Conservation (phyloP, 768 basidiomycete genomes). For the Phlegmacium glaucopus region DNA sequence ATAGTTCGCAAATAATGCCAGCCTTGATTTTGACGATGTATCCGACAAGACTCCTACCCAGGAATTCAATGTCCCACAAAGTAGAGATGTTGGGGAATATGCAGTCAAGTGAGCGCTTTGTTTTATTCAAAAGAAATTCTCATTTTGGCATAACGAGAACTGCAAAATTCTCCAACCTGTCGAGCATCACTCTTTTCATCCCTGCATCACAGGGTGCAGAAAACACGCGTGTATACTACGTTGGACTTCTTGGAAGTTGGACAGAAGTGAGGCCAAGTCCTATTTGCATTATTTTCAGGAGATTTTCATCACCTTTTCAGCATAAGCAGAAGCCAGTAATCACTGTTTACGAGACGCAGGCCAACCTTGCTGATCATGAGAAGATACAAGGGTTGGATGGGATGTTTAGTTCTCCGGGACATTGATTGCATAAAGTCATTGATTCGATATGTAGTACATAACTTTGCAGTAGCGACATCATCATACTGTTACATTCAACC, state of each 20-base stretch:
- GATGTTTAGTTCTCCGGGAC: conserved; percentile 45
- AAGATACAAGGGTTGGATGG: conserved; percentile 82
- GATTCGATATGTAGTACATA: background rate
- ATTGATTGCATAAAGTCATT: conserved; percentile 9
- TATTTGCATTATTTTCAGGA: background rate
- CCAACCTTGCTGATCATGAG: conserved; percentile 84
- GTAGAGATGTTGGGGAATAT: conserved; percentile 82
- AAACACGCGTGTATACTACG: conserved; percentile 71
- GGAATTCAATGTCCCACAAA: conserved; percentile 66
- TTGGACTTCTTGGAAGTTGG: conserved; percentile 85
- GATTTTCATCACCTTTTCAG: conserved; percentile 32
- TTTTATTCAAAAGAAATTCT: background rate
- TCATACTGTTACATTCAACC: background rate
- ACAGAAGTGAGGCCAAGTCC: conserved; percentile 48
- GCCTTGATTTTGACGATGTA: conserved; percentile 79
- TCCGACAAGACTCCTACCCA: conserved; percentile 61
- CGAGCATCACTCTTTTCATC: conserved; percentile 79
- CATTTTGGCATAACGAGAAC: conserved; percentile 43
- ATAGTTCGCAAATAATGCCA: conserved; percentile 76
- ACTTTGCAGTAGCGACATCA: background rate
- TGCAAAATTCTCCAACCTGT: conserved; percentile 81
- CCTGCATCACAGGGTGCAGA: conserved; percentile 80
- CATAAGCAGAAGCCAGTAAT: conserved; percentile 75
- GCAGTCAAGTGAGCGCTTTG: conserved; percentile 59
- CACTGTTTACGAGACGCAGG: conserved; percentile 84